Base-by-base conservation (phyloP, 129 eudicot genomes). In the Gnaphalium uliginosum region DNA sequence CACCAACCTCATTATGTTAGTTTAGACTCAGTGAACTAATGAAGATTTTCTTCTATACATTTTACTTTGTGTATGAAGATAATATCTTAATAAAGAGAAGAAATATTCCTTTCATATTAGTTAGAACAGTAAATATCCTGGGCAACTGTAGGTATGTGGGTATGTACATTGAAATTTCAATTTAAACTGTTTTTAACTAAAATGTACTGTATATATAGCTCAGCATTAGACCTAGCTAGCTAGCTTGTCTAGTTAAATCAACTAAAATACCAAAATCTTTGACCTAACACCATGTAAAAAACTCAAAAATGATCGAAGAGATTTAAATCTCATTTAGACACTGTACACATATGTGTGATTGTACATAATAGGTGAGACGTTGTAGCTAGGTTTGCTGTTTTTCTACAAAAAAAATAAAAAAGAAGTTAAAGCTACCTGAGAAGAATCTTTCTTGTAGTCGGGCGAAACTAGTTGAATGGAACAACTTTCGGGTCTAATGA, bases 401-500 rank as follows among this genome's bases (percentile, higher is more conserved):
- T 46, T 46, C n/a, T 46, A n/a, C n/a, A n/a, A n/a, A n/a, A n/a
- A n/a, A n/a, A n/a, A n/a, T n/a, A n/a, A 46, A 13, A 46, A 46
- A 14, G 14, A 13, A 61, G 33, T 8, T 37, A 56, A 4, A 19
- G 8, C 17, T 64, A 89, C 96, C 96, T 87, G 90, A 56, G 88
- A 37, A 27, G 84, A 41, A 18, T 88, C 90, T 72, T 72, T 80
- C 77, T 88, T 90, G 57, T 86, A 66, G 68, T 86, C 89, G 27
- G 87, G 72, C 25, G 87, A 83, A 54, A 79, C 85, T 21, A 74
- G 82, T 71, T 83, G 90, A 39, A 83, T 77, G 29, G 94, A 86
- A 53, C 88, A 85, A 65, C 91, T 79, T 37, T 88, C 92, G 23
- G 96, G 95, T 79, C 91, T 88, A 61, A 93, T 93, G 87, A 90